Percentiles rank a stretch among this genome's conserved stretches.
Conservation (phyloP, 1,284 basidiomycete species). For the Termitomyces sp. region DNA sequence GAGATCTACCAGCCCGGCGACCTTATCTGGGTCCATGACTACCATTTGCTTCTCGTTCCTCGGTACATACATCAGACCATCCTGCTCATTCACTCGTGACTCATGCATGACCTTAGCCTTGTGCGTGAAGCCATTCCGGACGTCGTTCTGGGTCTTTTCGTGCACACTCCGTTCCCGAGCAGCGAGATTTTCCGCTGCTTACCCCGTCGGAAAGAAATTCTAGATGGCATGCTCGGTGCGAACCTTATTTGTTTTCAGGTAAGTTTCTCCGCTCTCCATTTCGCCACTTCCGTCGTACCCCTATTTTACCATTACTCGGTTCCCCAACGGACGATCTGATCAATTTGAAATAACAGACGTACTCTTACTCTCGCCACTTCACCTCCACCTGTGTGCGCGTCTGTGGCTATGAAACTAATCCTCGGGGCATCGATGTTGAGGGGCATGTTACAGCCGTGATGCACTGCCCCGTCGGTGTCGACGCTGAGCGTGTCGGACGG, state of each 20-base stretch:
- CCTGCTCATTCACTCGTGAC: neutral
- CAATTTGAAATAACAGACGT: slow-evolving; percentile 50
- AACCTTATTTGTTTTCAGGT: slow-evolving; percentile 94
- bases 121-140: slow-evolving; percentile 76
- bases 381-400: slow-evolving; percentile 93
- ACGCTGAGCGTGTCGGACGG: slow-evolving; percentile 82
- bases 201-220: slow-evolving; percentile 84
- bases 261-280: neutral
- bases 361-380: slow-evolving; percentile 96
- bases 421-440: slow-evolving; percentile 84
- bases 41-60: slow-evolving; percentile 91
- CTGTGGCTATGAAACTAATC: slow-evolving; percentile 88
- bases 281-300: slow-evolving; percentile 1
- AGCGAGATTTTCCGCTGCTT: slow-evolving; percentile 95
- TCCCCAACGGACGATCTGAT: neutral
- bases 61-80: slow-evolving; percentile 25
- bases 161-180: slow-evolving; percentile 97
- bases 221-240: slow-evolving; percentile 97
- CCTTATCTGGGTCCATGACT: slow-evolving; percentile 87
- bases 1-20: slow-evolving; percentile 84
- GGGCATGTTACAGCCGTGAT: slow-evolving; percentile 84
- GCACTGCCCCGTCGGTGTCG: slow-evolving; percentile 97
- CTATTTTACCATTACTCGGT: neutral
- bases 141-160: slow-evolving; percentile 85
- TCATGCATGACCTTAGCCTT: slow-evolving; percentile 37